Percentiles rank a stretch among this genome's conserved stretches.
Conservation (phyloP, 176 grass and related monocot species). For the Miscanthus lutarioriparius region DNA sequence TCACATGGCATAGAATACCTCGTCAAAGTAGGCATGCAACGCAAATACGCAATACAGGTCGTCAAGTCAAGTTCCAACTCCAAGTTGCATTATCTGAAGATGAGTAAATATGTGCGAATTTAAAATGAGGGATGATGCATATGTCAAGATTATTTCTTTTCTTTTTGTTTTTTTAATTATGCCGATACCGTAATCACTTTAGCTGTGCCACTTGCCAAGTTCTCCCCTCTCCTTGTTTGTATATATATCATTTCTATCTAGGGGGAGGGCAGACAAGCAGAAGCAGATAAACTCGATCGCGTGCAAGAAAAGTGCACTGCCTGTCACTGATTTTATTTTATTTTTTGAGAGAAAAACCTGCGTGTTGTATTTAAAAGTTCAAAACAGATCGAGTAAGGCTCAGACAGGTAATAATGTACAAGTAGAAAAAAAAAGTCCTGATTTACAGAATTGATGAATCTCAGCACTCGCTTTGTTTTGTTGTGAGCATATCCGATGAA, state of each 20-base stretch:
- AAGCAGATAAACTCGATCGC: conserved; percentile 12
- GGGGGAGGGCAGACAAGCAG: not conserved
- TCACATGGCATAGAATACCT: not conserved
- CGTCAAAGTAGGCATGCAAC: not conserved
- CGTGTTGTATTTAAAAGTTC: not conserved
- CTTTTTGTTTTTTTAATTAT: not conserved
- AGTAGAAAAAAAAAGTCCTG: too few species aligned
- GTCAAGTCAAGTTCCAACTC: not conserved
- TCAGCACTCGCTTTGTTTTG: too few species aligned
- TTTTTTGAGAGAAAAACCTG: not conserved
- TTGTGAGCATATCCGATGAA: too few species aligned
- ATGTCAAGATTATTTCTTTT: conserved; percentile 19
- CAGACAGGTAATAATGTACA: too few species aligned
- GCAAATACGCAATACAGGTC: not conserved
- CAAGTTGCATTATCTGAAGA: conserved; percentile 2
- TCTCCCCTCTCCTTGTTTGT: conserved; percentile 10
- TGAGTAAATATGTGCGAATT: not conserved
- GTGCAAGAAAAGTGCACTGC: not conserved
- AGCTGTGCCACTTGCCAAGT: conserved; percentile 33
- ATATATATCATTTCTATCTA: conserved; percentile 10
- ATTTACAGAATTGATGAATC: too few species aligned
- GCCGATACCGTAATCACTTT: not conserved
- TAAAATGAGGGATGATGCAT: not conserved
- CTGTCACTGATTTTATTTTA: not conserved
- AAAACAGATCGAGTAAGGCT: too few species aligned